Percentiles rank a stretch among this genome's conserved stretches.
Evolutionary conservation across 2,329 filamentous ascomycete genomes (phyloP).

Genomic region (Claviceps sorghi): DNA sequence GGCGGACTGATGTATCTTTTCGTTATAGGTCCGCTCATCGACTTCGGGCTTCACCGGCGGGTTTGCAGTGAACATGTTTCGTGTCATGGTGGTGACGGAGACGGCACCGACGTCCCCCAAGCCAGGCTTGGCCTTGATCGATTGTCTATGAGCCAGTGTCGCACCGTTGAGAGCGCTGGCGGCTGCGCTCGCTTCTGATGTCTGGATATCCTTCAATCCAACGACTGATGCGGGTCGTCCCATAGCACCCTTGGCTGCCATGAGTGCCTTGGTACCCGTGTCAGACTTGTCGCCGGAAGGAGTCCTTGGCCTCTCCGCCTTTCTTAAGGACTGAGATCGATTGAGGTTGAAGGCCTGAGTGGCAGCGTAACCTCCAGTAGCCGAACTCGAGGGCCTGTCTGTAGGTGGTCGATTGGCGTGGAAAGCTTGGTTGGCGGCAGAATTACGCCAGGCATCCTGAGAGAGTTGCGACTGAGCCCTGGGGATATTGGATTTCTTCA

Average conservation of each 20-base stretch:
- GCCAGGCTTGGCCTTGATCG: slow-evolving; percentile 28
- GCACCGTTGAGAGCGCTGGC: slow-evolving; percentile 63
- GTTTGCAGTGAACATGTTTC: slow-evolving; percentile 63
- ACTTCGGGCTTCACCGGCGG: slow-evolving; percentile 58
- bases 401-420: slow-evolving; percentile 18
- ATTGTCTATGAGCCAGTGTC: slow-evolving; percentile 46
- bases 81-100: slow-evolving; percentile 51
- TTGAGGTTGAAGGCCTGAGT: slow-evolving; percentile 25
- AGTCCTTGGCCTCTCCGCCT: slow-evolving; percentile 9
- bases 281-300: slow-evolving; percentile 27
- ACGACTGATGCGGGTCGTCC: slow-evolving; percentile 8
- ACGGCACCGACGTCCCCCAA: slow-evolving; percentile 50
- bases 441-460: slow-evolving; percentile 40
- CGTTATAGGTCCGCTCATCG: slow-evolving; percentile 58
- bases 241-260: slow-evolving; percentile 68
- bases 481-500: slow-evolving; percentile 11
- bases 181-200: slow-evolving; percentile 27
- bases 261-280: slow-evolving; percentile 39
- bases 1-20: slow-evolving; percentile 66
- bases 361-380: slow-evolving; percentile 16
- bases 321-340: slow-evolving; percentile 15
- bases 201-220: slow-evolving; percentile 5
- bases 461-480: slow-evolving; percentile 8
- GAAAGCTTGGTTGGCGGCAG: slow-evolving; percentile 57
- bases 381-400: slow-evolving; percentile 8